A percentile compares a stretch with the other conserved stretches of the same genome.
Evolutionary conservation across 345 rosid species (phyloP).

Genomic region (Trapa bicornis): DNA sequence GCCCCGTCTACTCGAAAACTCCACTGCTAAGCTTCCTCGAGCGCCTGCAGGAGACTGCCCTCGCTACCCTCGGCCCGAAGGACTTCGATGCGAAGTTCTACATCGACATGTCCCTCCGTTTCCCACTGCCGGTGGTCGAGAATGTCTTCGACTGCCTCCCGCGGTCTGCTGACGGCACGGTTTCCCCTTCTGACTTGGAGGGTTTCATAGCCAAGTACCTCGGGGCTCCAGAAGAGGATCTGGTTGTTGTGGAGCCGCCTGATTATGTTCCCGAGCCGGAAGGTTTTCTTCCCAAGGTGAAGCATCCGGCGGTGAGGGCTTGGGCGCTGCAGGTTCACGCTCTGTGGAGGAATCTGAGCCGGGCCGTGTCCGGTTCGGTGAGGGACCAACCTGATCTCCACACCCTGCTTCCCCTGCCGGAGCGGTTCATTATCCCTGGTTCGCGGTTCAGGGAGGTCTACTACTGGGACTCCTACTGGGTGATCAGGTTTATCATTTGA

Average conservation of each 20-base stretch:
- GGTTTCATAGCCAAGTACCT: constrained; percentile 25
- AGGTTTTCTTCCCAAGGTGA: constrained; percentile 58
- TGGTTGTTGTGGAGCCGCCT: constrained; percentile 33
- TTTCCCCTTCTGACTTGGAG: constrained; percentile 19
- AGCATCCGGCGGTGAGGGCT: constrained; percentile 42
- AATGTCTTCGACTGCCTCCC: constrained; percentile 44
- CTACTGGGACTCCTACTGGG: constrained; percentile 97
- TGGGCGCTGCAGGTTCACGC: constrained; percentile 85
- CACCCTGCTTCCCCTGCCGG: constrained; percentile 71
- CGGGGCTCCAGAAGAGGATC: constrained; percentile 42
- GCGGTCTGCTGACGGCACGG: constrained; percentile 19
- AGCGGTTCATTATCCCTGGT: constrained; percentile 57
- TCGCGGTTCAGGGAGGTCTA: constrained; percentile 81
- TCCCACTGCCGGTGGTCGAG: constrained; percentile 28
- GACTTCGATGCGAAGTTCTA: constrained; percentile 54
- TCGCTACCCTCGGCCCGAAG: constrained; percentile 24
- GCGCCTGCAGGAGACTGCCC: constrained; percentile 50
- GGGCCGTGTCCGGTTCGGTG: constrained; percentile 44
- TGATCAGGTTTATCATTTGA: constrained; percentile 43
- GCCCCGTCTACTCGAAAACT: constrained; percentile 4
- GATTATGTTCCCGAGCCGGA: constrained; percentile 57
- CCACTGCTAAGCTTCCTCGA: constrained; percentile 53
- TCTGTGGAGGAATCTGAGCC: constrained; percentile 63
- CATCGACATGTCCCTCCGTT: constrained; percentile 54
- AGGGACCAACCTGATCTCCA: constrained; percentile 41